These are phyloP conservation scores for Cichorium intybus DNA, from an alignment of 140 eudicot species.

Conservation along the genomic window DNA sequence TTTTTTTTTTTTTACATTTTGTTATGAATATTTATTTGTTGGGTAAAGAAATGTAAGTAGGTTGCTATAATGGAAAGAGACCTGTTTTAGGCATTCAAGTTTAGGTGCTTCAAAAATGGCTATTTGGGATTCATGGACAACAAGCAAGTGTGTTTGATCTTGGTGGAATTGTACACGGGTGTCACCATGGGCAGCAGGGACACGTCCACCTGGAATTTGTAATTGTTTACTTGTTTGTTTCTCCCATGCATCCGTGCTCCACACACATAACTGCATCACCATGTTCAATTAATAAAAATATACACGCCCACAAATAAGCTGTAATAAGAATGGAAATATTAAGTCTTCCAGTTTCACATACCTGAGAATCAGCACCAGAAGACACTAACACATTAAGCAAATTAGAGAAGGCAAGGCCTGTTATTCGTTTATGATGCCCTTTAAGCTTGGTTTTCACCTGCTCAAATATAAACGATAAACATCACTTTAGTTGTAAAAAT, in stretches of 20 bases:
- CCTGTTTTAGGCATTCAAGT: constrained; percentile 76
- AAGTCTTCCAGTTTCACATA: not conserved
- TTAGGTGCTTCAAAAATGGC: constrained; percentile 69
- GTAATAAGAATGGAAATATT: not conserved
- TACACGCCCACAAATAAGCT: too few relatives aligned
- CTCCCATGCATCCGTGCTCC: constrained; percentile 76
- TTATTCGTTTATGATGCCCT: constrained; percentile 70
- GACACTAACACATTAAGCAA: constrained; percentile 64
- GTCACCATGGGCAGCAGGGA: constrained; percentile 49
- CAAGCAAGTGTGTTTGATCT: constrained; percentile 63
- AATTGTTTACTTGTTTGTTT: constrained; percentile 53
- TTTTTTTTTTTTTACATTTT: too few relatives aligned
- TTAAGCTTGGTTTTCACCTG: constrained; percentile 73
- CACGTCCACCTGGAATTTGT: constrained; percentile 63
- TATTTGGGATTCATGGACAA: constrained; percentile 62
- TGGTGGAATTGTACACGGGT: constrained; percentile 78
- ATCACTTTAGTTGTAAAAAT: not conserved
- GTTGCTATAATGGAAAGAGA: not conserved
- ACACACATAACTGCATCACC: constrained; percentile 61
- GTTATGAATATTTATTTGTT: too few relatives aligned
- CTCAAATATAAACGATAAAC: not conserved
- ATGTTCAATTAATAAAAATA: too few relatives aligned
- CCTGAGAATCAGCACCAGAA: constrained; percentile 87
- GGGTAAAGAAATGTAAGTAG: not conserved
- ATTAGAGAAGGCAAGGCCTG: constrained; percentile 74